A percentile compares a stretch with the other conserved stretches of the same genome.
Conservation (phyloP, 495 filamentous ascomycete genomes). For the Podospora appendiculata region DNA sequence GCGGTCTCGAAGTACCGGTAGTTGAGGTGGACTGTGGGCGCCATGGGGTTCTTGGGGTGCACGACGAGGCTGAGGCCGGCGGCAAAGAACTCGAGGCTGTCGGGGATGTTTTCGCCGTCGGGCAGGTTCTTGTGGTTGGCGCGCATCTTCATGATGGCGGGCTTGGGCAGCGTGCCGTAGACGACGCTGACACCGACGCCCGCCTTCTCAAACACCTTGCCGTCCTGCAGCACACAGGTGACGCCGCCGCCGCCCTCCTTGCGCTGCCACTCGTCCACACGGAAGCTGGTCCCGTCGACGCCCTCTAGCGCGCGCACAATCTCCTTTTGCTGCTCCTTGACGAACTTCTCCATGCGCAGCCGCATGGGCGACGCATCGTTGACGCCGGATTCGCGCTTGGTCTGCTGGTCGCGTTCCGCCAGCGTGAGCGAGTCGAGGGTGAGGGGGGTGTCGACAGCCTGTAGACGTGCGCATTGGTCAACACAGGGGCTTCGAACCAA, state of each 20-base stretch:
- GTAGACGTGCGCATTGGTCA: background rate
- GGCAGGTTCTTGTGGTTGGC: constrained; percentile 89
- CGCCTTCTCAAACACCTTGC: constrained; percentile 96
- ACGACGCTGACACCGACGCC: constrained; percentile 93
- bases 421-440: constrained; percentile 46
- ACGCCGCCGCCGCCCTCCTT: constrained; percentile 75
- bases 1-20: constrained; percentile 98
- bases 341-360: constrained; percentile 90
- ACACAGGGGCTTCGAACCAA: too few relatives aligned
- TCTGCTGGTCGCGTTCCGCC: constrained; percentile 60
- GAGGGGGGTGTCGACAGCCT: constrained; percentile 31
- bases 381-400: constrained; percentile 58
- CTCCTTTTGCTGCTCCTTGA: constrained; percentile 81
- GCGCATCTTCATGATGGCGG: constrained; percentile 89
- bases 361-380: constrained; percentile 84
- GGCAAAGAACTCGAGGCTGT: constrained; percentile 87
- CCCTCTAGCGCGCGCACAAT: constrained; percentile 75
- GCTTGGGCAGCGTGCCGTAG: constrained; percentile 81
- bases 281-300: constrained; percentile 76
- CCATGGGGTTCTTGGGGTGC: constrained; percentile 91
- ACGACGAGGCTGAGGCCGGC: constrained; percentile 87
- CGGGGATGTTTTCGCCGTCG: constrained; percentile 46
- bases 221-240: constrained; percentile 90
- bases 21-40: constrained; percentile 95
- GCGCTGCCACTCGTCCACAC: constrained; percentile 77